These are phyloP conservation scores for Mycena venus DNA, from an alignment of 768 basidiomycete species.

Conservation along the genomic window DNA sequence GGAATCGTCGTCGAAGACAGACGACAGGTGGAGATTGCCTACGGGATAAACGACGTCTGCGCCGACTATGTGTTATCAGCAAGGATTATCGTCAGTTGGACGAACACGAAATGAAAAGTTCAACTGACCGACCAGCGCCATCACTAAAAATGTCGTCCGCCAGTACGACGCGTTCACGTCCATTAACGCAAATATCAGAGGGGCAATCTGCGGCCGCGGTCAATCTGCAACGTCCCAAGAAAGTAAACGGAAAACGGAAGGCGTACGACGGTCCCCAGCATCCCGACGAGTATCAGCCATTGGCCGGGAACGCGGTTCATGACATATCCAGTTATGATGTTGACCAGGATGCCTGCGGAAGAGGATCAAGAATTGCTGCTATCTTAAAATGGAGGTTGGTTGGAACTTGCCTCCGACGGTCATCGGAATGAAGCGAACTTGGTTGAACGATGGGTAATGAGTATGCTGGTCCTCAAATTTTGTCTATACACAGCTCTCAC, in stretches of 20 bases:
- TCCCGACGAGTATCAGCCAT: conserved; percentile 42
- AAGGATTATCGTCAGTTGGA: background rate
- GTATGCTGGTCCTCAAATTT: conserved; percentile 25
- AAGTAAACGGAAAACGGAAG: background rate
- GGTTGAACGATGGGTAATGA: conserved; percentile 38
- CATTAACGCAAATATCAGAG: conserved; percentile 49
- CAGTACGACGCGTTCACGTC: conserved; percentile 47
- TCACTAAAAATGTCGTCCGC: conserved; percentile 46
- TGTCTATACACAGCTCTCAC: background rate
- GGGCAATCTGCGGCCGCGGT: conserved; percentile 36
- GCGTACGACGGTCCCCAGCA: conserved; percentile 45
- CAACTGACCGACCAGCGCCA: conserved; percentile 41
- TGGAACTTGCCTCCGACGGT: conserved; percentile 42
- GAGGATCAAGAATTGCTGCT: background rate
- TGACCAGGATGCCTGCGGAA: conserved; percentile 38
- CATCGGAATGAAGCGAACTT: conserved; percentile 48
- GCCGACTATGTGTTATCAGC: conserved; percentile 36
- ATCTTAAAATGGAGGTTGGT: background rate
- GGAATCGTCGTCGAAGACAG: conserved; percentile 46
- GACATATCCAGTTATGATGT: conserved; percentile 34
- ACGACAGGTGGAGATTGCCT: conserved; percentile 46
- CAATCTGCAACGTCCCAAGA: conserved; percentile 33
- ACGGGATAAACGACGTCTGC: conserved; percentile 49
- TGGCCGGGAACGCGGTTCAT: conserved; percentile 45
- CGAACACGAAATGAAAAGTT: background rate